Conservation (phyloP, 1,139 yeast genomes). For the Scheffersomyces quercinus region DNA sequence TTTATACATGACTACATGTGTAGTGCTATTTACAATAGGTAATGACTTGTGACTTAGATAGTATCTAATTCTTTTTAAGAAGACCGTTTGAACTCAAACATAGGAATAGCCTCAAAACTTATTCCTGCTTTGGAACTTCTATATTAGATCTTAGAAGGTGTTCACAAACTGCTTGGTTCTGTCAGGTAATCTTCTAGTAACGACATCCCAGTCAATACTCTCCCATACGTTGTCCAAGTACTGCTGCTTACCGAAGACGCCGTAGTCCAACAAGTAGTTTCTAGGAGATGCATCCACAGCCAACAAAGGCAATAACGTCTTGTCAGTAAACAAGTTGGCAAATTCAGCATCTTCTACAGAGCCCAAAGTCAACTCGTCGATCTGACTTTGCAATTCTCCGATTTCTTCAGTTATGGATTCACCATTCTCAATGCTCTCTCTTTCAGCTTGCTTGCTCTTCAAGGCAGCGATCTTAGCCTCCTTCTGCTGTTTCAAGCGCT, state of each 20-base stretch:
- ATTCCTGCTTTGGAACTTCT: not conserved
- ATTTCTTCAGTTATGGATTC: conserved; percentile 7
- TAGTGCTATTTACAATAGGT: not conserved
- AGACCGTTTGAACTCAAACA: too few species aligned
- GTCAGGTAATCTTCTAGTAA: conserved; percentile 58
- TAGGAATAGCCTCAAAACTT: too few species aligned
- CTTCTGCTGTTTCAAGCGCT: conserved; percentile 37
- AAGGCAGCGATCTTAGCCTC: conserved; percentile 32
- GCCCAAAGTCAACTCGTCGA: conserved; percentile 32
- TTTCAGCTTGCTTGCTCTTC: conserved; percentile 18
- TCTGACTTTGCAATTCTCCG: conserved; percentile 12
- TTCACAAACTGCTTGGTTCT: conserved; percentile 26
- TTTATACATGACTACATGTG: conserved; percentile 1
- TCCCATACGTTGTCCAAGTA: conserved; percentile 73
- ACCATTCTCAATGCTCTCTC: conserved; percentile 14
- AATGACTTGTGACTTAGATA: not conserved
- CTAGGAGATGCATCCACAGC: conserved; percentile 74
- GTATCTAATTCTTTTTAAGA: too few species aligned
- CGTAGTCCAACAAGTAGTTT: conserved; percentile 69
- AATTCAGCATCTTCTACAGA: conserved; percentile 47
- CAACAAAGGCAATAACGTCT: conserved; percentile 58
- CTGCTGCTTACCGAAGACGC: conserved; percentile 68
- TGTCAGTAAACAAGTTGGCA: conserved; percentile 35
- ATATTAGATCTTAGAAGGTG: conserved; percentile 4
- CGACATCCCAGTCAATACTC: conserved; percentile 69